Percentiles rank a stretch among this genome's conserved stretches.
Evolutionary conservation across 2,329 filamentous ascomycete genomes (phyloP).

Genomic region (Pezicula neosporulosa): DNA sequence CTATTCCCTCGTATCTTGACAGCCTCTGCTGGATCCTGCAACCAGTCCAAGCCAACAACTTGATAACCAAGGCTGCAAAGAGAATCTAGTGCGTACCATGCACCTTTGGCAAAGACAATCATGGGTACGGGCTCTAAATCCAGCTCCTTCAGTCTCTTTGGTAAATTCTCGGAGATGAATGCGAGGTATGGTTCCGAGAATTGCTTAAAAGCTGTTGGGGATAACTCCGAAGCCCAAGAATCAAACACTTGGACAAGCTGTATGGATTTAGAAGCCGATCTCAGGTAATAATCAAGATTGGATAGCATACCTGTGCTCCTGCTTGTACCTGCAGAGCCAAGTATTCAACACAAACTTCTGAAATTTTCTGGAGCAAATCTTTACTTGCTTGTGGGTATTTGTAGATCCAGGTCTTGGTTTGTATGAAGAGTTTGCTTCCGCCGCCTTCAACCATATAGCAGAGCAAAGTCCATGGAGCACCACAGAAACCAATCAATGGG

Average conservation of each 20-base stretch:
- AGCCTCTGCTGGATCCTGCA: constrained; percentile 83
- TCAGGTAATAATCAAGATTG: neutral
- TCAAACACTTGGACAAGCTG: constrained; percentile 94
- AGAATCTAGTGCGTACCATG: constrained; percentile 89
- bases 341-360: constrained; percentile 92
- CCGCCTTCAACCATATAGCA: constrained; percentile 99
- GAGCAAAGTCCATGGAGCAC: constrained; percentile 92
- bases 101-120: constrained; percentile 97
- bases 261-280: neutral
- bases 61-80: constrained; percentile 88
- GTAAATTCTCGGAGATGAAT: constrained; percentile 79
- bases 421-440: constrained; percentile 89
- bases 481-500: constrained; percentile 93
- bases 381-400: constrained; percentile 79
- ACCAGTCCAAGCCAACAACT: constrained; percentile 92
- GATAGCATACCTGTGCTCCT: constrained; percentile 70
- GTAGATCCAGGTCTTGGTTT: constrained; percentile 97
- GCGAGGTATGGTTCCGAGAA: constrained; percentile 85
- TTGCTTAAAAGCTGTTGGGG: constrained; percentile 75
- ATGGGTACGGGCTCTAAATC: constrained; percentile 82
- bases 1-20: constrained; percentile 75
- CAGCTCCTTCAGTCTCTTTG: constrained; percentile 68
- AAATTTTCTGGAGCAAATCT: constrained; percentile 82
- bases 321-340: constrained; percentile 88
- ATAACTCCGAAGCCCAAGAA: constrained; percentile 95